phyloP scores from a whole-genome alignment of 2,329 filamentous ascomycete species.

The Colletotrichum cordylinicola region DNA sequence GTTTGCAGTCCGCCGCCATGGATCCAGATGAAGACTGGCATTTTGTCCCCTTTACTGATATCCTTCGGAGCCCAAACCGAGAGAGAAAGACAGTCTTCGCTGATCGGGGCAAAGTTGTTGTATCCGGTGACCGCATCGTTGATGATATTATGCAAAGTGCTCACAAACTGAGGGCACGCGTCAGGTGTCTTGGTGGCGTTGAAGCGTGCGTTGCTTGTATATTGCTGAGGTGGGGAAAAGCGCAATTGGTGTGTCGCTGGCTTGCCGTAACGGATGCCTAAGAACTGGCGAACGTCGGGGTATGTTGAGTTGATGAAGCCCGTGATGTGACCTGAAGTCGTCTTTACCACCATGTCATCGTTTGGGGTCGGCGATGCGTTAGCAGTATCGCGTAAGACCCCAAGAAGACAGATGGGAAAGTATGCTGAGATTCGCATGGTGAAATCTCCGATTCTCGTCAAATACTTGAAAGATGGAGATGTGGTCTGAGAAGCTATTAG shows the following conservation, averaged over 20 bases:
- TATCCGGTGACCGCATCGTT: neutral
- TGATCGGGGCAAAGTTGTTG: constrained; percentile 5
- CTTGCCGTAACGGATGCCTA: neutral
- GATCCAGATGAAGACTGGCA: constrained; percentile 59
- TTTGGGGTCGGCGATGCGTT: neutral
- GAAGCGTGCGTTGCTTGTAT: neutral
- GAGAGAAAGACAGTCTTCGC: constrained; percentile 47
- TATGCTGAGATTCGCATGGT: neutral
- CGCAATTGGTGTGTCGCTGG: neutral
- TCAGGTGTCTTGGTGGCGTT: neutral
- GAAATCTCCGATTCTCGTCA: neutral
- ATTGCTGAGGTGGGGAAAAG: neutral
- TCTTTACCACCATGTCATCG: neutral
- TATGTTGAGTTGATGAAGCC: neutral
- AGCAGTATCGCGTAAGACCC: neutral
- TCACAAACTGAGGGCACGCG: neutral
- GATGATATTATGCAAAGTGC: neutral
- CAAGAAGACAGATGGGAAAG: neutral
- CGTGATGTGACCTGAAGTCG: neutral
- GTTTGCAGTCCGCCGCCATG: constrained; percentile 55
- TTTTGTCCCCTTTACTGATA: neutral
- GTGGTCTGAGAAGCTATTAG: neutral
- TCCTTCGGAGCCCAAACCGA: neutral
- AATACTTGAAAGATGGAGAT: neutral
- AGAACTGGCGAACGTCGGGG: neutral